Percentiles rank a stretch among this genome's conserved stretches.
Evolutionary conservation across 2,329 filamentous ascomycete species (phyloP).

Genomic region (Myriosclerotinia duriaeana): DNA sequence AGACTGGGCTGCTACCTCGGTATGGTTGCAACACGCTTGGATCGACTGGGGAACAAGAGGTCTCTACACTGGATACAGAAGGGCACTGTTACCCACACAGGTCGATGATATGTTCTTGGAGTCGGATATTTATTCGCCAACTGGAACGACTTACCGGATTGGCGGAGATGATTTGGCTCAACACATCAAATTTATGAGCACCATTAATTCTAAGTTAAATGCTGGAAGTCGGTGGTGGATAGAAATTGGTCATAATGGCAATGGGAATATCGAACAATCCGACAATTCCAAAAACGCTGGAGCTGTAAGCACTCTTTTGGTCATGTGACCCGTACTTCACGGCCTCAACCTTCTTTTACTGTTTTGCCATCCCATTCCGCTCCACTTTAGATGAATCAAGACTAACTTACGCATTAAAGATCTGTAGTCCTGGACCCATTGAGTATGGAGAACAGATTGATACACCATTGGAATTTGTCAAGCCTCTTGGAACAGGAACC

Average conservation of each 20-base stretch:
- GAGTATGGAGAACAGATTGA: slow-evolving; percentile 48
- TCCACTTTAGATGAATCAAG: not conserved
- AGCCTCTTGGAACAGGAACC: slow-evolving; percentile 51
- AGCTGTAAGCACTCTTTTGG: slow-evolving; percentile 1
- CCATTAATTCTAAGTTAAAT: slow-evolving; percentile 50
- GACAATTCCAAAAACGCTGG: slow-evolving; percentile 42
- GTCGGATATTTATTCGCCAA: slow-evolving; percentile 47
- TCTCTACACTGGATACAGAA: slow-evolving; percentile 43
- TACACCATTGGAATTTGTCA: slow-evolving; percentile 48
- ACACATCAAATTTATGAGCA: slow-evolving; percentile 46
- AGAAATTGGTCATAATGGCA: slow-evolving; percentile 58
- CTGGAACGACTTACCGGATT: slow-evolving; percentile 52
- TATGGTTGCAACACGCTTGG: slow-evolving; percentile 59
- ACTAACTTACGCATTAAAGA: slow-evolving; percentile 10
- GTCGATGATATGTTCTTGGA: slow-evolving; percentile 62
- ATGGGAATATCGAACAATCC: slow-evolving; percentile 49
- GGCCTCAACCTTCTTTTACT: not conserved
- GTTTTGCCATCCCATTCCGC: not conserved
- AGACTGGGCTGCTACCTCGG: slow-evolving; percentile 50
- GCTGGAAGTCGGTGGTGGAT: slow-evolving; percentile 52
- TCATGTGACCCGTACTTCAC: not conserved
- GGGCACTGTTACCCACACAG: slow-evolving; percentile 35
- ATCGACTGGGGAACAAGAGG: slow-evolving; percentile 62
- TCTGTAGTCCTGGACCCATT: slow-evolving; percentile 41
- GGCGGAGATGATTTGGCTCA: slow-evolving; percentile 49